Percentiles rank a stretch among this genome's conserved stretches.
phyloP scores from a whole-genome alignment of 192 early-diverging fungal species.

The Entomortierella lignicola region DNA sequence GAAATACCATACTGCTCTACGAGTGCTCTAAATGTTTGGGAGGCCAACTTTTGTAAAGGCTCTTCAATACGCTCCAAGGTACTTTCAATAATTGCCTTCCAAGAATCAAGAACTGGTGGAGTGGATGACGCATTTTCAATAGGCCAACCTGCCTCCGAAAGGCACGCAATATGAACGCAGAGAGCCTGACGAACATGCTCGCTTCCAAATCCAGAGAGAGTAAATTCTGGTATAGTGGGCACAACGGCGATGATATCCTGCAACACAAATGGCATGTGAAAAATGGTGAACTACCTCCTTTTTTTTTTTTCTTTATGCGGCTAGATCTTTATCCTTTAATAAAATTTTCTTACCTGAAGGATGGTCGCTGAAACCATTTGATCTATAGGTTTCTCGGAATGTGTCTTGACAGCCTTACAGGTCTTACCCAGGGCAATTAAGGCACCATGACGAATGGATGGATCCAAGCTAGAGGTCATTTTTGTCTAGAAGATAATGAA shows the following conservation, averaged over 20 bases:
- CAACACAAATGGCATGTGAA: no score
- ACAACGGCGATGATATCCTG: conserved; percentile 57
- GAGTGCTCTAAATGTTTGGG: conserved; percentile 59
- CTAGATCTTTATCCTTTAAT: neutral
- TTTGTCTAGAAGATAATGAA: conserved; percentile 7
- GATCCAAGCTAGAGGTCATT: conserved; percentile 37
- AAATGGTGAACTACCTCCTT: no score
- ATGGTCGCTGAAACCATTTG: conserved; percentile 16
- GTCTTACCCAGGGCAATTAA: conserved; percentile 39
- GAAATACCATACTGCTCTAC: conserved; percentile 55
- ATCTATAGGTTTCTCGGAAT: conserved; percentile 16
- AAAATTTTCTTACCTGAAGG: conserved; percentile 8
- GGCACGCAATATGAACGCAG: conserved; percentile 61
- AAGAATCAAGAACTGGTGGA: conserved; percentile 40
- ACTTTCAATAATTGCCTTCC: conserved; percentile 63
- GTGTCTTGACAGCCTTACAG: conserved; percentile 31
- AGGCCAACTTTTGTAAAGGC: conserved; percentile 65
- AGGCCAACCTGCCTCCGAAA: conserved; percentile 60
- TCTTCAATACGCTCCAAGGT: conserved; percentile 77
- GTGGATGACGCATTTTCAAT: neutral
- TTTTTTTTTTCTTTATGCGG: neutral
- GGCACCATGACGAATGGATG: conserved; percentile 44
- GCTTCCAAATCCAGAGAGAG: conserved; percentile 70
- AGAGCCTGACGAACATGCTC: conserved; percentile 65
- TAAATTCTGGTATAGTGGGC: conserved; percentile 46